Evolutionary conservation across 306 rosid genomes (phyloP), one percentile per base, ranked within the genome.

Genomic region (Parietaria judaica): DNA sequence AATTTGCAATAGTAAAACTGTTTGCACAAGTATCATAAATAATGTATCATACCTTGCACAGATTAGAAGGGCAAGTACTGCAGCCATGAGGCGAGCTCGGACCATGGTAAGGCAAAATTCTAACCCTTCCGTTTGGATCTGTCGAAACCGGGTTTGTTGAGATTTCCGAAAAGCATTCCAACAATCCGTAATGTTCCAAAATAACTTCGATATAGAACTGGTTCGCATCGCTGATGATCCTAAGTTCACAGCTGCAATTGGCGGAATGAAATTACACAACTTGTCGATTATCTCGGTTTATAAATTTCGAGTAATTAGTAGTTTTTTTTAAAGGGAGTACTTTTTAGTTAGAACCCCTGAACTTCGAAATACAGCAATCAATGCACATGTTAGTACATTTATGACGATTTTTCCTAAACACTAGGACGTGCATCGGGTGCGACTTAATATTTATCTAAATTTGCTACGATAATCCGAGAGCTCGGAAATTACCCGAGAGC

Each of bases 191-290:
- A 60, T 76, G 86, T 66, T 86, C 76, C 66, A 90, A 69, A 68
- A 90, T 87, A 14, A 78, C 75, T 67, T 85, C 63, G 66, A 87
- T 83, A 66, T 6, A 87, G 44, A 82, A 84, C 78, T 15, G 17
- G 63, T 90, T 90, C 0, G 97, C 90, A 51, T 90, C 95, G 6
- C 97, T 90, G 43, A 90, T 64, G 35, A 90, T 78, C 82, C 74
- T 72, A 71, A 84, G 77, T 10, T 90, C 90, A 67, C 94, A 90
- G 58, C 96, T 82, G 72, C 61, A 81, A 73, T 8, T 10, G 48
- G n/a, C 53, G 9, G 45, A 41, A 41, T 49, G 9, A 8, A 41
- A 41, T 5, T 8, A 5, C 45, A 41, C 45, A 41, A 41, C 45
- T 8, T 8, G 3, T 5, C 9, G 45, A 41, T 8, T 5, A 41